Evolutionary conservation across 345 rosid genomes (phyloP), one percentile per base, ranked within the genome.

Genomic region (Angophora floribunda): DNA sequence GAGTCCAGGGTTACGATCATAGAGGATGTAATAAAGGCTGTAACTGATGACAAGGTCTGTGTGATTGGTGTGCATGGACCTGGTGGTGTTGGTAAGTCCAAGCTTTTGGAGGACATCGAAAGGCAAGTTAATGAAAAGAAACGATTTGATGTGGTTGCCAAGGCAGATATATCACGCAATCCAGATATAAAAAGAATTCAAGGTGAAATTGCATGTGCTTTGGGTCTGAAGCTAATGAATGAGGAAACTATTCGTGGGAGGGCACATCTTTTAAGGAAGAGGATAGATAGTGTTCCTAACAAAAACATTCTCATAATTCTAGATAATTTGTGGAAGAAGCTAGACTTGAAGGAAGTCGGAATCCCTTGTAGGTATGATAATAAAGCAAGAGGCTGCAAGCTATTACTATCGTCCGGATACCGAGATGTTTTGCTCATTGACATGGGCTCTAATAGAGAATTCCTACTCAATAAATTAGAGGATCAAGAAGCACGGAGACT

Each of bases 271-370:
- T 85, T 91, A 16, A 4, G 57, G 6, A 15, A 0, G 13, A 13
- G 90, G 41, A 9, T 91, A 53, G 85, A 55, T 41, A 8, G 59
- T n/a, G 32, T 0, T 15, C 10, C 44, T 51, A 65, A 70, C 19
- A 45, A 84, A 44, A 90, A 65, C 5, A 24, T 88, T 47, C 89
- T 93, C 47, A 82, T 93, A 21, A 89, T 93, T 55, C 61, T 93
- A n/a, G 93, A 93, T 63, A 70, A 91, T 51, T 21, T 93, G 7
- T 89, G 91, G 92, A 52, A 63, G 12, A 53, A 30, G 13, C 26
- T 92, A 11, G 78, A 92, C 4, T 41, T 90, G 59, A 82, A 89
- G 1, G 85, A 52, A 0, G 86, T 92, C 2, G 93, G 93, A 86
- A 91, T 92, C 32, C 86, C 86, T 0, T 59, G 65, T 1, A 14